These are phyloP conservation scores for Heteromeles arbutifolia DNA, from an alignment of 306 rosid genomes.

Conservation along the genomic window DNA sequence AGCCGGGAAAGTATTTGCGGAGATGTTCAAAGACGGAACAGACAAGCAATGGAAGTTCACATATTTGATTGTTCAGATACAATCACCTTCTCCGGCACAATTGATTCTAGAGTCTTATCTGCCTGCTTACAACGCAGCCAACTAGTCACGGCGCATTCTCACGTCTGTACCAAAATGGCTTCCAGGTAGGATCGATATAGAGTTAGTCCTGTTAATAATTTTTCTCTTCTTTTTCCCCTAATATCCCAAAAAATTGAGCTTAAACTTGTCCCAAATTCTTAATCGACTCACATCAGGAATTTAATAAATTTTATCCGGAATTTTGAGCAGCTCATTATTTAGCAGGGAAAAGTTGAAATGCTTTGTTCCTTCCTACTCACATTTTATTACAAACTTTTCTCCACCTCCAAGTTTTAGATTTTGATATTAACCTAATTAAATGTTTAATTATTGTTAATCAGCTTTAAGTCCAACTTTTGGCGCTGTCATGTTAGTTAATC, in stretches of 20 bases:
- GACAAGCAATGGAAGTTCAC: constrained; percentile 83
- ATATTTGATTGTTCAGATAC: constrained; percentile 77
- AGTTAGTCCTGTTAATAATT: constrained; percentile 15
- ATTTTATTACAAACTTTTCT: background rate
- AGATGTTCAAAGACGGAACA: constrained; percentile 71
- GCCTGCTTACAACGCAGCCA: constrained; percentile 40
- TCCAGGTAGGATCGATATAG: constrained; percentile 7
- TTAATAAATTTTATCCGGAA: background rate
- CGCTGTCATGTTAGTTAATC: background rate
- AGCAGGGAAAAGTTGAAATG: background rate
- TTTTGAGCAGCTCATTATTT: background rate
- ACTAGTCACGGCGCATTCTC: constrained; percentile 9
- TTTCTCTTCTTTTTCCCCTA: background rate
- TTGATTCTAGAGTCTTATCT: constrained; percentile 85
- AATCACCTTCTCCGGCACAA: constrained; percentile 67
- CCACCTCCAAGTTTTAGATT: background rate
- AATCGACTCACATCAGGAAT: background rate
- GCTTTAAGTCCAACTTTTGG: background rate
- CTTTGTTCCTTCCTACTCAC: background rate
- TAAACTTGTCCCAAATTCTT: constrained; percentile 2
- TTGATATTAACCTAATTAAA: background rate
- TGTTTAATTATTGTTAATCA: background rate
- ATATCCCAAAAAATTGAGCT: constrained; percentile 4
- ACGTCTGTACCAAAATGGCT: constrained; percentile 24
- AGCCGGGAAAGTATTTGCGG: constrained; percentile 72